A percentile compares a stretch with the other conserved stretches of the same genome.
Conservation (phyloP, 2,329 filamentous ascomycete genomes). For the Stromatinia cepivora region DNA sequence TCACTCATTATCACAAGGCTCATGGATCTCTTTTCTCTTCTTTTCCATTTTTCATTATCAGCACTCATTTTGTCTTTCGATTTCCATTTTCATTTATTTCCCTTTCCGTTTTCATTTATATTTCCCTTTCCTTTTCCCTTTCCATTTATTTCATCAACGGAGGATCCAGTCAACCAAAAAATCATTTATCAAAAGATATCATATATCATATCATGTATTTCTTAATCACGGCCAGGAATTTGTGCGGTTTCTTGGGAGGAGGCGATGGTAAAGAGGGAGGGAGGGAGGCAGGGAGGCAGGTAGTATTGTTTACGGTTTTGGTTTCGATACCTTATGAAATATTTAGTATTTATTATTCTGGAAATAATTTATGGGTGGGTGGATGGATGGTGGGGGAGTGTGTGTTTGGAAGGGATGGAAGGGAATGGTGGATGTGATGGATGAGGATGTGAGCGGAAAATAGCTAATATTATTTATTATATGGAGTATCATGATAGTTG, state of each 20-base stretch:
- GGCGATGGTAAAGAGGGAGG: neutral
- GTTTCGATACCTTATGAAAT: neutral
- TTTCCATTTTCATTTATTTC: neutral
- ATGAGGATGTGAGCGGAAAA: neutral
- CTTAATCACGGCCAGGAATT: neutral
- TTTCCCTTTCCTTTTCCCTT: neutral
- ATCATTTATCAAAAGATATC: neutral
- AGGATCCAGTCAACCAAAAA: neutral
- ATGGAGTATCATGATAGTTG: too few relatives aligned
- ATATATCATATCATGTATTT: slow-evolving; percentile 9
- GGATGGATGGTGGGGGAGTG: neutral
- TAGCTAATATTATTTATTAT: neutral
- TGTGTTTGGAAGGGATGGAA: neutral
- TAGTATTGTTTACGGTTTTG: too few relatives aligned
- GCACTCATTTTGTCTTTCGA: neutral
- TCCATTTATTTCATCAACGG: neutral
- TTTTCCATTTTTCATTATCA: neutral
- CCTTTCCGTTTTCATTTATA: too few relatives aligned
- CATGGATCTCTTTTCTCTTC: neutral
- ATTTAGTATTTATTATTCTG: neutral
- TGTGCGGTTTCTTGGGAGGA: neutral
- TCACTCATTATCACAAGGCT: neutral
- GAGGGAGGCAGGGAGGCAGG: neutral
- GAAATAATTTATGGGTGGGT: neutral
- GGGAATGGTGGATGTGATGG: neutral